Evolutionary conservation across 2,329 filamentous ascomycete species (phyloP).

Genomic region (Orbilia oligospora): DNA sequence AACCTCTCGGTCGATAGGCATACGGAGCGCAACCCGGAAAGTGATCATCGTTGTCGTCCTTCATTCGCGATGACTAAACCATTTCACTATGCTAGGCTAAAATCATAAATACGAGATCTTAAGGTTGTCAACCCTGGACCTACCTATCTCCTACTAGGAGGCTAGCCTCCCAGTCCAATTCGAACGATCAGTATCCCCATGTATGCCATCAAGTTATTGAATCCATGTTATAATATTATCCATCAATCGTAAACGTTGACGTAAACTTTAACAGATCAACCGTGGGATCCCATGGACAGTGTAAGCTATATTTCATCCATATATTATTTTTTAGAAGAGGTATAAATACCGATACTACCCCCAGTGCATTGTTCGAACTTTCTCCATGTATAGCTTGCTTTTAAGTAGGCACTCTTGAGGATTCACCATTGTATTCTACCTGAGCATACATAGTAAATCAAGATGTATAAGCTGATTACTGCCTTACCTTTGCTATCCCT

Average conservation of each 20-base stretch:
- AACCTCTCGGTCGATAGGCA: neutral
- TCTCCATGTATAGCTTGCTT: too few species aligned
- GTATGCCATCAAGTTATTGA: neutral
- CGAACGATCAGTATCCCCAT: neutral
- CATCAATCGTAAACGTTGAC: neutral
- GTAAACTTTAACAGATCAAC: neutral
- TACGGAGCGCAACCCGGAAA: neutral
- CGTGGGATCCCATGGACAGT: neutral
- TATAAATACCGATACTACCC: neutral
- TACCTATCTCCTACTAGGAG: neutral
- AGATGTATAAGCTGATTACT: slow-evolving; percentile 21
- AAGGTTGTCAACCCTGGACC: neutral
- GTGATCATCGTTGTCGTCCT: too few species aligned
- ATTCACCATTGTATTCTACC: too few species aligned
- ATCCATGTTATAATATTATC: neutral
- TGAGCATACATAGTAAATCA: slow-evolving; percentile 5
- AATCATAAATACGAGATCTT: slow-evolving; percentile 27
- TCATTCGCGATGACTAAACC: neutral
- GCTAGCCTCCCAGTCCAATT: neutral
- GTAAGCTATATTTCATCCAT: neutral
- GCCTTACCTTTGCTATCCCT: slow-evolving; percentile 29
- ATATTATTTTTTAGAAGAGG: too few species aligned
- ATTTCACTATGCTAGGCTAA: slow-evolving; percentile 26
- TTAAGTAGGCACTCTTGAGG: neutral
- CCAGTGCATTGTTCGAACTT: neutral